Evolutionary conservation across 768 basidiomycete genomes (phyloP).

Genomic region (Guyanaporus albipodus): DNA sequence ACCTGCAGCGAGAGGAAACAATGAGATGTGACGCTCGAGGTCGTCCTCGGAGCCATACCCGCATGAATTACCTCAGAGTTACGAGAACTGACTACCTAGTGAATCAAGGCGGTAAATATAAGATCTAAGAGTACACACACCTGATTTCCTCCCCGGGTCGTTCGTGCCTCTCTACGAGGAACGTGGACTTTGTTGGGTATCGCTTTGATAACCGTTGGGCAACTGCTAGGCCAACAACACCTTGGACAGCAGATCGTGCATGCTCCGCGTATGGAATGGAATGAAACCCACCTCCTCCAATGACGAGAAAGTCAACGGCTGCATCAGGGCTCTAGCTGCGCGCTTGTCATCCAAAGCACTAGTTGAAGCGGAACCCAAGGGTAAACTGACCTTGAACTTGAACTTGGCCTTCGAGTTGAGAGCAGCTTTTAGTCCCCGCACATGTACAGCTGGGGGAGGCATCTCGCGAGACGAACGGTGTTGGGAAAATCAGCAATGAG

Average conservation of each 20-base stretch:
- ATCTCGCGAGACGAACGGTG: conserved; percentile 10
- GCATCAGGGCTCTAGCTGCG: conserved; percentile 56
- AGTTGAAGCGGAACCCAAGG: neutral
- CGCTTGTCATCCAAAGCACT: neutral
- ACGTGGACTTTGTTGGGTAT: conserved; percentile 68
- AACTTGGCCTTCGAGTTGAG: conserved; percentile 59
- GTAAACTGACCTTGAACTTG: conserved; percentile 53
- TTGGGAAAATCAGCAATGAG: neutral
- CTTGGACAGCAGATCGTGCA: conserved; percentile 33
- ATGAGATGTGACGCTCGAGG: neutral
- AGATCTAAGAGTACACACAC: too few relatives aligned
- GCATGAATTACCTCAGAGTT: conserved; percentile 96
- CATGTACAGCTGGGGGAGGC: conserved; percentile 36
- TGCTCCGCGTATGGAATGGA: neutral
- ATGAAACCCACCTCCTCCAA: conserved; percentile 69
- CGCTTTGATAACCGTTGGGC: conserved; percentile 66
- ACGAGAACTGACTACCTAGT: conserved; percentile 55
- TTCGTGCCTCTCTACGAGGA: conserved; percentile 74
- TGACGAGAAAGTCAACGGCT: conserved; percentile 76
- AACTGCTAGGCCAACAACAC: conserved; percentile 83
- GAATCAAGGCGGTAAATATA: neutral
- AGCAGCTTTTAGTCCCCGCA: conserved; percentile 53
- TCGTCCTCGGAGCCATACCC: conserved; percentile 38
- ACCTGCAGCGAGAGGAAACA: conserved; percentile 39
- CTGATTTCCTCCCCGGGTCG: conserved; percentile 85